These are phyloP conservation scores for Annona cherimola DNA, from an alignment of 164 flowering plant species.

Conservation along the genomic window DNA sequence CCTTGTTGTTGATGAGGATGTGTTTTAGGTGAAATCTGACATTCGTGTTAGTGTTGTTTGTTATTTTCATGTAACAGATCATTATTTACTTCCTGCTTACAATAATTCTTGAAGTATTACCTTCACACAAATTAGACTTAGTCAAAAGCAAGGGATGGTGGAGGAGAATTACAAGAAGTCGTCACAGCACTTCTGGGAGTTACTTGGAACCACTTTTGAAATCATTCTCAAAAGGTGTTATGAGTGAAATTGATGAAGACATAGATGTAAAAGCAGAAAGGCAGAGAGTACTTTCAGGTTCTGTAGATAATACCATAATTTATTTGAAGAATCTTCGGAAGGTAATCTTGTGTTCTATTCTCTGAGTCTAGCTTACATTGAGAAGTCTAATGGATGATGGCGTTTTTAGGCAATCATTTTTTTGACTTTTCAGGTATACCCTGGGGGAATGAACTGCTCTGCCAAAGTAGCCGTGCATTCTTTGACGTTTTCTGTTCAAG, in stretches of 20 bases:
- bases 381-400: background rate
- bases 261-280: conserved; percentile 82
- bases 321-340: conserved; percentile 79
- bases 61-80: conserved; percentile 45
- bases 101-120: conserved; percentile 66
- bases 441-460: conserved; percentile 44
- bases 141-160: conserved; percentile 34
- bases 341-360: conserved; percentile 33
- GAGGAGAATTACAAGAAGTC: conserved; percentile 19
- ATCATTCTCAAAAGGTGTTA: conserved; percentile 32
- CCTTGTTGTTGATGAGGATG: background rate
- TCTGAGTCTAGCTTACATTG: background rate
- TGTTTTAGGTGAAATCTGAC: conserved; percentile 2
- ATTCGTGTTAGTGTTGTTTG: conserved; percentile 6
- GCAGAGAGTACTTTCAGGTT: conserved; percentile 79
- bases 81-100: conserved; percentile 59
- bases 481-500: conserved; percentile 81
- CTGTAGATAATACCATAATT: conserved; percentile 54
- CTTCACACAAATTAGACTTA: conserved; percentile 37
- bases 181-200: conserved; percentile 16
- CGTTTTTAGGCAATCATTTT: background rate
- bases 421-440: conserved; percentile 60
- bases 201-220: conserved; percentile 57
- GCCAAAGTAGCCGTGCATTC: conserved; percentile 84
- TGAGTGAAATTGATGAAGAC: conserved; percentile 56